Evolutionary conservation across 192 early-diverging fungal species (phyloP), one percentile per base, ranked within the genome.

Genomic region (Dissophora ornata): DNA sequence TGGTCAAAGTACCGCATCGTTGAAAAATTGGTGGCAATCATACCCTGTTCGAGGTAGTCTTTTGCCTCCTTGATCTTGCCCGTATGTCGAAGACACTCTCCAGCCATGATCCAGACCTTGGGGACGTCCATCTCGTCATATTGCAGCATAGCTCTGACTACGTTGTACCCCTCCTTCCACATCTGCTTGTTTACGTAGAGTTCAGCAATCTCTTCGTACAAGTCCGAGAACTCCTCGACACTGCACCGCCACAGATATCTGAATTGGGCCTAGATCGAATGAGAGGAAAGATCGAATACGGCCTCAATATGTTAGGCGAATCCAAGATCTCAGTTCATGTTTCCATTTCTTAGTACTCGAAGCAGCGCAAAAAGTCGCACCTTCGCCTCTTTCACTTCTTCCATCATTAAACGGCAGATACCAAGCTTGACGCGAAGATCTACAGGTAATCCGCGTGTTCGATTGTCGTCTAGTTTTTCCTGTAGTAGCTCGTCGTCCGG

Each of bases 341-440:
- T n/a, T 52, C 21, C 6, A 11, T 10, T 28, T 25, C 1, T 16
- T 52, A 1, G 5, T 10, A 16, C 24, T 29, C 28, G 2, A 30
- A 12, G 9, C 4, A 25, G 18, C 11, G 28, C 29, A 30, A 62
- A 36, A 30, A 28, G 29, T 28, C 57, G 33, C 79, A 89, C 90
- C 69, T 88, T 80, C 18, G 93, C 96, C 13, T 83, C 65, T n/a
- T 91, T 88, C 11, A 75, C 63, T 42, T 93, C 83, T 34, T 86
- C 92, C 30, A 95, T 54, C 70, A 85, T 80, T 32, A 97, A 45
- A 29, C 95, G 85, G 62, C 89, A 91, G 22, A 94, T 89, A 2
- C 94, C 97, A 26, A 96, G 85, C 69, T 93, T 93, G 51, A 92
- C 88, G 21, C 94, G 89, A 50, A 99, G 82, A 79, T 98, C 95